A percentile compares a stretch with the other conserved stretches of the same genome.
These are phyloP conservation scores for Aspergillus texensis DNA, from an alignment of 2,329 filamentous ascomycete species.

Conservation along the genomic window DNA sequence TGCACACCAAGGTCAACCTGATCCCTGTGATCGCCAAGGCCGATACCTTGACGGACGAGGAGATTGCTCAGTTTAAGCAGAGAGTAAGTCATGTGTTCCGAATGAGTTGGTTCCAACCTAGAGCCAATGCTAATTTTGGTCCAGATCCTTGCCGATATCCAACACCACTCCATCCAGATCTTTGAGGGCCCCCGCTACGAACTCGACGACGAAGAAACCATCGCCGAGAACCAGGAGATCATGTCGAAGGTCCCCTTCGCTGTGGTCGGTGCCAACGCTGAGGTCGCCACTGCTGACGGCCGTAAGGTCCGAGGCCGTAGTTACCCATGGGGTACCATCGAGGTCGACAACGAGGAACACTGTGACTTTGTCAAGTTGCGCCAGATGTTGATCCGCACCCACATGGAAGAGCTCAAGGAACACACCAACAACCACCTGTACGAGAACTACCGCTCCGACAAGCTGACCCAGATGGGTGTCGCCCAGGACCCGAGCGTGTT, in stretches of 20 bases:
- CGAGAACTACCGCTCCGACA: slow-evolving; percentile 99
- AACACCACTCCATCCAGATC: slow-evolving; percentile 96
- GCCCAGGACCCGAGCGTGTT: slow-evolving; percentile 98
- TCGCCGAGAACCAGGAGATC: slow-evolving; percentile 99
- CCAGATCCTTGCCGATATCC: slow-evolving; percentile 94
- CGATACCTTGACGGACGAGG: slow-evolving; percentile 95
- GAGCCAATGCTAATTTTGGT: slow-evolving; percentile 27
- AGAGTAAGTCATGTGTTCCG: slow-evolving; percentile 65
- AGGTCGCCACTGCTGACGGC: slow-evolving; percentile 87
- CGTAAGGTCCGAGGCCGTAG: slow-evolving; percentile 93
- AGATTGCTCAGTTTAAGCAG: slow-evolving; percentile 91
- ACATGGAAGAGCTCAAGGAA: slow-evolving; percentile 99
- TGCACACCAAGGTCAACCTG: slow-evolving; percentile 99
- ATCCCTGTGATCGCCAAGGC: slow-evolving; percentile 99
- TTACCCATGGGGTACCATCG: slow-evolving; percentile 98
- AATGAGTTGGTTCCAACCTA: neutral
- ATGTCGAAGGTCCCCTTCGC: slow-evolving; percentile 99
- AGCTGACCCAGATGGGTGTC: slow-evolving; percentile 97
- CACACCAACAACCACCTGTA: slow-evolving; percentile 99
- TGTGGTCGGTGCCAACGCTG: slow-evolving; percentile 93
- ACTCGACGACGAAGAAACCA: slow-evolving; percentile 98
- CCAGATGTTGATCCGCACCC: slow-evolving; percentile 99
- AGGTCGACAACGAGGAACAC: slow-evolving; percentile 99
- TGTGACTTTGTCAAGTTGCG: slow-evolving; percentile 99
- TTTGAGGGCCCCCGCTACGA: slow-evolving; percentile 98